Percentiles rank a stretch among this genome's conserved stretches.
Evolutionary conservation across 441 rosid species (phyloP).

Genomic region (Adansonia grandidieri): DNA sequence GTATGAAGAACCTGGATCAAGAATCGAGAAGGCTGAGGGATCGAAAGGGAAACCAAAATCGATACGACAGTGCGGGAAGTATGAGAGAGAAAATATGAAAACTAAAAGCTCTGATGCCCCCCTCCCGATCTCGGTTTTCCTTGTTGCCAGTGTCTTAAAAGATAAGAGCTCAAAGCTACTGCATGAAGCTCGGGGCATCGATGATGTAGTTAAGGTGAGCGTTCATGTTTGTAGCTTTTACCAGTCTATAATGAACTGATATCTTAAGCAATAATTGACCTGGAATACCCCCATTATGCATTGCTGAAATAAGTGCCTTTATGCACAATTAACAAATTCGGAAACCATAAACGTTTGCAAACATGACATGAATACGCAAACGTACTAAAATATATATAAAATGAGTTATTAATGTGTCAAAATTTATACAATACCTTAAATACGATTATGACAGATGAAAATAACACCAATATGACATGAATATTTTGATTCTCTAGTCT

Average conservation of each 20-base stretch:
- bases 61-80: conserved; percentile 77
- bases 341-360: conserved; percentile 9
- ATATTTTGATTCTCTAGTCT: too few species aligned
- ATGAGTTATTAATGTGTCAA: too few species aligned
- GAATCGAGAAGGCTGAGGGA: conserved; percentile 52
- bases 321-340: background rate
- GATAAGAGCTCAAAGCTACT: conserved; percentile 82
- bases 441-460: too few species aligned
- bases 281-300: background rate
- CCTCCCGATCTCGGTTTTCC: conserved; percentile 89
- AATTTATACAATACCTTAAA: too few species aligned
- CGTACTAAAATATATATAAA: background rate
- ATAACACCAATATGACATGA: too few species aligned
- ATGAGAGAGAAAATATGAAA: conserved; percentile 86
- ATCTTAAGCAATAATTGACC: background rate
- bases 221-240: background rate
- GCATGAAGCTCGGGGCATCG: conserved; percentile 90
- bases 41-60: conserved; percentile 67
- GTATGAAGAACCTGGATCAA: conserved; percentile 63
- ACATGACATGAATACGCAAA: background rate
- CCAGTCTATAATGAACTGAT: background rate
- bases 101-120: conserved; percentile 67
- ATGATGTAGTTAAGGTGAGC: conserved; percentile 88
- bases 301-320: background rate
- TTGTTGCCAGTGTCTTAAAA: conserved; percentile 94